Base-by-base conservation (phyloP, 768 basidiomycete species). In the Mycena kentingensis region DNA sequence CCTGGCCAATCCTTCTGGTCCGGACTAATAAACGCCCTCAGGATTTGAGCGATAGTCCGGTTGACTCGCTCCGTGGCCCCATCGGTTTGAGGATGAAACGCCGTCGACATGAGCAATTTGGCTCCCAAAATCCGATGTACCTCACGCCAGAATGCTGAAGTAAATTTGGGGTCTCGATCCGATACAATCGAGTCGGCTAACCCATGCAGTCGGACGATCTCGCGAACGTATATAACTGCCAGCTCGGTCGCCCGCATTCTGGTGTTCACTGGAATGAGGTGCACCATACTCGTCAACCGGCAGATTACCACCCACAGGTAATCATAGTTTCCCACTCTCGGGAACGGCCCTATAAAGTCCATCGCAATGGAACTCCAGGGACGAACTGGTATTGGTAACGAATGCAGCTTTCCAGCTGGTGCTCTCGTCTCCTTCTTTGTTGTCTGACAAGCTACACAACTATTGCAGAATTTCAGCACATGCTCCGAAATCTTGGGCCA, bases 301-400 rank as follows among this genome's bases (percentile, higher is more conserved):
- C 51, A 54, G 16, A 66, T 63, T 0, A 66, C 26, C 4, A 65
- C 60, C 31, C 46, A 57, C n/a, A 65, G 16, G 42, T 57, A 60
- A 36, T 66, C 59, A 21, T n/a, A 64, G 2, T 52, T 59, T 32
- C 41, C 8, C 0, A 55, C 61, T n/a, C 54, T 2, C 0, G 69
- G 71, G 4, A 74, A 48, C 0, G 64, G 65, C 0, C 57, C 66
- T 2, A 71, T 58, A 36, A 65, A 65, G 46, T 68, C 67, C 49
- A 68, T 63, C 11, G 53, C 60, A 15, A 67, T 63, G 0, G 57
- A 55, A 29, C 55, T 51, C 66, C 65, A 68, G 0, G 65, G 63
- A 5, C 39, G 3, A 0, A 6, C 15, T 0, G 65, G 65, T 1
- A 64, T 54, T 12, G 56, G 60, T 12, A 65, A 24, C 0, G 49